Percentiles rank a stretch among this genome's conserved stretches.
phyloP scores from a whole-genome alignment of 2,329 filamentous ascomycete genomes.

The Pseudogymnoascus sp. region DNA sequence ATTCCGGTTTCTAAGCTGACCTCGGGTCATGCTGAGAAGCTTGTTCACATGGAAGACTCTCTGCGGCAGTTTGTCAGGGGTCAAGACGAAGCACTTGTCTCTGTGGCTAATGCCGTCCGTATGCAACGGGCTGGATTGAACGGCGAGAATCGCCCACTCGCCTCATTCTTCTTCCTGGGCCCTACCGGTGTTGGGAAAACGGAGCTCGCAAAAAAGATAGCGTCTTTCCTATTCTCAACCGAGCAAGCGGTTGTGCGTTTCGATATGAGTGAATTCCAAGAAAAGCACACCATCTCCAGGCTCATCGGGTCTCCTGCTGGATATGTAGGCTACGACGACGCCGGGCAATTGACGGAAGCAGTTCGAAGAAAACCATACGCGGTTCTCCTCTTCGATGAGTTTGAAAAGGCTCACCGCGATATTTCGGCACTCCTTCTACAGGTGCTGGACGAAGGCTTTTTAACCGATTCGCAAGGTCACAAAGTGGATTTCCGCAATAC shows the following conservation, averaged over 20 bases:
- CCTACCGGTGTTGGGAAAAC: slow-evolving; percentile 97
- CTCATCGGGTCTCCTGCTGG: slow-evolving; percentile 90
- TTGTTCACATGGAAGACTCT: slow-evolving; percentile 92
- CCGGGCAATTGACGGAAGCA: slow-evolving; percentile 91
- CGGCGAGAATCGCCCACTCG: slow-evolving; percentile 83
- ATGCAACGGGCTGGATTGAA: slow-evolving; percentile 89
- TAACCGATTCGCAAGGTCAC: slow-evolving; percentile 92
- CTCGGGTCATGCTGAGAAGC: slow-evolving; percentile 86
- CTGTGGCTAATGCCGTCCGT: slow-evolving; percentile 86
- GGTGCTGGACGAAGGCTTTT: slow-evolving; percentile 90
- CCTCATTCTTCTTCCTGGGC: slow-evolving; percentile 95
- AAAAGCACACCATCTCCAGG: slow-evolving; percentile 91
- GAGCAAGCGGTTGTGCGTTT: slow-evolving; percentile 87
- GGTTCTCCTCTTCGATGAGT: slow-evolving; percentile 91
- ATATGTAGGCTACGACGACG: slow-evolving; percentile 95
- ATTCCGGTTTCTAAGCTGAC: slow-evolving; percentile 92
- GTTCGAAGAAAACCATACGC: slow-evolving; percentile 93
- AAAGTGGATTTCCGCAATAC: slow-evolving; percentile 97
- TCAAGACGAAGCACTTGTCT: slow-evolving; percentile 87
- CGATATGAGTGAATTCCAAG: slow-evolving; percentile 97
- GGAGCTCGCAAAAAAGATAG: slow-evolving; percentile 93
- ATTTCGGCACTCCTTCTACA: slow-evolving; percentile 89
- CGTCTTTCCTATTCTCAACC: slow-evolving; percentile 86
- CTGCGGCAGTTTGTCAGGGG: slow-evolving; percentile 79
- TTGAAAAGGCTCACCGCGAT: slow-evolving; percentile 94